These are phyloP conservation scores for Gossypium gossypioides DNA, from an alignment of 441 rosid genomes.

Conservation along the genomic window DNA sequence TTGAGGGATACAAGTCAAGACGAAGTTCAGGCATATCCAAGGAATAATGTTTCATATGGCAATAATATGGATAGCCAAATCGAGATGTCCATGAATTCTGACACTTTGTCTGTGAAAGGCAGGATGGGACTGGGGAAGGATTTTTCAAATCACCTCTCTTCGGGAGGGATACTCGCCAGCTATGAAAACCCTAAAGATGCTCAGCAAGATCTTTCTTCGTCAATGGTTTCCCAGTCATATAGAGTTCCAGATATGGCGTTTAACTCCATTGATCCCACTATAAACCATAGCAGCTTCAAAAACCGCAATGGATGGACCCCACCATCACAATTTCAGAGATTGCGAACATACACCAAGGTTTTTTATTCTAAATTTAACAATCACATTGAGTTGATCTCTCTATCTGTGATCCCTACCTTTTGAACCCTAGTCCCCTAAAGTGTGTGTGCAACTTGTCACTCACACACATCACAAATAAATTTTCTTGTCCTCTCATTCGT, in stretches of 20 bases:
- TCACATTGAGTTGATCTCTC: background rate
- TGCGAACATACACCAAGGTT: constrained; percentile 67
- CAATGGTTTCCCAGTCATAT: constrained; percentile 59
- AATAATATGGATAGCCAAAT: constrained; percentile 28
- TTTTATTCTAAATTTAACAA: background rate
- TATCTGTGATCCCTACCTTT: background rate
- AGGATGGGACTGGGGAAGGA: constrained; percentile 42
- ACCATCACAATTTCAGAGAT: constrained; percentile 43
- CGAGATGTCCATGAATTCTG: constrained; percentile 32
- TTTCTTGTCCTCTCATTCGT: background rate
- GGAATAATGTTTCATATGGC: constrained; percentile 31
- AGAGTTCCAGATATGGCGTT: constrained; percentile 51
- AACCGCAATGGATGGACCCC: constrained; percentile 42
- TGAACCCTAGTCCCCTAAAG: background rate
- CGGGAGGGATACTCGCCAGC: constrained; percentile 32
- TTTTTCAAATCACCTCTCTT: constrained; percentile 35
- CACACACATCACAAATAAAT: background rate
- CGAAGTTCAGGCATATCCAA: constrained; percentile 40
- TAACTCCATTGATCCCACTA: constrained; percentile 45
- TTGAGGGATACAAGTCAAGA: constrained; percentile 43
- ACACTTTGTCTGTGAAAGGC: constrained; percentile 30
- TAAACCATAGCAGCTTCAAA: constrained; percentile 39
- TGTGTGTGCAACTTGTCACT: background rate
- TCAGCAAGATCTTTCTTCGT: constrained; percentile 56
- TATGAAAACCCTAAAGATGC: constrained; percentile 42